phyloP scores from a whole-genome alignment of 108 stramenopile genomes.

The Conticribra weissflogii region DNA sequence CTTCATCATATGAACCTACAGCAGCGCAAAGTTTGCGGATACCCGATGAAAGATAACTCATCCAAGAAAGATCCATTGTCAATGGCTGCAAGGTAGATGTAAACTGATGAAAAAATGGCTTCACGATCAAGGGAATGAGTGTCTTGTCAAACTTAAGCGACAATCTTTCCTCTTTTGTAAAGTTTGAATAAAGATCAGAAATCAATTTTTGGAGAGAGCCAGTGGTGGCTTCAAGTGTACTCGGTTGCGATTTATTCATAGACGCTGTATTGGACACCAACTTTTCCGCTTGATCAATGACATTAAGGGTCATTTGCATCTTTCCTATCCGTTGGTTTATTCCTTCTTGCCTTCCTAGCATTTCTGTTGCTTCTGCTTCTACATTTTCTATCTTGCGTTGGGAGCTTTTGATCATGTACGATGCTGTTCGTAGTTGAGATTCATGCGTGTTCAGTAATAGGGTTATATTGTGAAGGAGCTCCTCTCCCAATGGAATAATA shows the following conservation, averaged over 20 bases:
- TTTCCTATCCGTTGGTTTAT: slow-evolving; percentile 47
- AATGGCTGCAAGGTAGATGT: slow-evolving; percentile 64
- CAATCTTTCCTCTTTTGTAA: slow-evolving; percentile 60
- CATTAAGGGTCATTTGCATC: slow-evolving; percentile 50
- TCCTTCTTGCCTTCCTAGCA: slow-evolving; percentile 42
- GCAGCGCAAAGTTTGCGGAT: slow-evolving; percentile 25
- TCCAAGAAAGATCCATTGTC: slow-evolving; percentile 22
- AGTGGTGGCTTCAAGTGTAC: slow-evolving; percentile 29
- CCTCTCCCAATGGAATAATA: slow-evolving; percentile 76
- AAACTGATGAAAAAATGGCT: slow-evolving; percentile 53
- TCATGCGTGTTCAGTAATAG: slow-evolving; percentile 77
- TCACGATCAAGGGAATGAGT: slow-evolving; percentile 69
- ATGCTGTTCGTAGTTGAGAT: slow-evolving; percentile 69
- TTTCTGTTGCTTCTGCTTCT: slow-evolving; percentile 52
- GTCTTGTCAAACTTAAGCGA: slow-evolving; percentile 63
- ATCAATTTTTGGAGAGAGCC: slow-evolving; percentile 21
- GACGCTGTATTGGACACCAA: slow-evolving; percentile 14
- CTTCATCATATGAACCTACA: slow-evolving; percentile 25
- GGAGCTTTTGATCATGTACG: slow-evolving; percentile 58
- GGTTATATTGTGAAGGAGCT: slow-evolving; percentile 85
- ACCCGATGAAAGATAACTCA: slow-evolving; percentile 38
- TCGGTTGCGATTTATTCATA: slow-evolving; percentile 14
- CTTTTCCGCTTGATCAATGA: slow-evolving; percentile 57
- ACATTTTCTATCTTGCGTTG: slow-evolving; percentile 60
- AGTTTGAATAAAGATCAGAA: slow-evolving; percentile 25